Base-by-base conservation (phyloP, 2,329 filamentous ascomycete genomes). In the Blastomyces percursus region DNA sequence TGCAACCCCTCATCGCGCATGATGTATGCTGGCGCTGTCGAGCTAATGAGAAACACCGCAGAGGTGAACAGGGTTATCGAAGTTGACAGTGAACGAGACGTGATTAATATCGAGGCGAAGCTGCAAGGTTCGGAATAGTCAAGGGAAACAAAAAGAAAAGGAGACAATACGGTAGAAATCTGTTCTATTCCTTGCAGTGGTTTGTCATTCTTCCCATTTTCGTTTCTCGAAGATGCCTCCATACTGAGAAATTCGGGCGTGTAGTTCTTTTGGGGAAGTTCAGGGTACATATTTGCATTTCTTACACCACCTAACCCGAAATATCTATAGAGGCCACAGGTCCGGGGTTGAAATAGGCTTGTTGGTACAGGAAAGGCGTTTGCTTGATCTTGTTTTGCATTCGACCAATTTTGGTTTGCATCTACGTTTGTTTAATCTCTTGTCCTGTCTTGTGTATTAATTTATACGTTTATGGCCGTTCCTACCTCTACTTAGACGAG, bases 1-100 rank as follows among this genome's bases (percentile, higher is more conserved):
- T 94, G 90, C 78, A 96, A 96, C 74, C 85, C 83, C 68, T 89
- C 92, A 72, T 80, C 89, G 72, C 86, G 90, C 68, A 97, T 97
- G 94, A 80, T 94, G 73, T 99, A 97, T 74, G 94, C 94, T 38
- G 89, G 92, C 48, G 94, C 94, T 52, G 96, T 96, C 77, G 94
- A 99, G 78, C 77, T 97, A 74, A 91, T 97, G 88, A 86, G 92
- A 67, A 96, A 90, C 72, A 95, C 90, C 61, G 90, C 90, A 64
- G 91, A 96, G 78, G 92, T 91, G n/a, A 87, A 88, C 61, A 85
- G 84, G 68, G 87, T 97, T 32, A 84, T 99, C 65, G 93, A 97
- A 75, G 85, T 97, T 58, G 85, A 89, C 68, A 86, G 84, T 24
- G 82, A 84, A 3, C 91, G 96, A 61, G 93, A 96, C 61, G 73